Base-by-base conservation (phyloP, 176 grass and related monocot species). In the Oryza australiensis region DNA sequence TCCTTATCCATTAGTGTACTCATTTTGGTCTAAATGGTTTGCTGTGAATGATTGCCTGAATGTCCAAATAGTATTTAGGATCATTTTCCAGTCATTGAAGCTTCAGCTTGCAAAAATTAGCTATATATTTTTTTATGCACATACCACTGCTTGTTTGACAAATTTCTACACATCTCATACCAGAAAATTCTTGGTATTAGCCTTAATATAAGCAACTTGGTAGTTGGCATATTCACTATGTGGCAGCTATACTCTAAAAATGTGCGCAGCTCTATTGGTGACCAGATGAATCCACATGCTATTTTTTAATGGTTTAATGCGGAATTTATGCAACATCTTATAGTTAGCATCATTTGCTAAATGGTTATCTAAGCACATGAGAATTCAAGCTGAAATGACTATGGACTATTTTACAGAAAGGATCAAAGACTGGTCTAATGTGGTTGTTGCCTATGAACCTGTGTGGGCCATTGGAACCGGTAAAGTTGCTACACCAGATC, bases 391-490 rank as follows among this genome's bases (percentile, higher is more conserved):
- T 79, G 18, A 73, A 73, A 29, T 60, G 64, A 75, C 75, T 26
- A 24, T 24, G 91, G 22, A 7, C n/a, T 81, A 29, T 86, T 82
- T 91, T 89, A 11, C 82, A 99, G 97, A 89, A 26, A 88, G 77
- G 62, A 91, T 99, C 77, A 88, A 42, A 0, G 91, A 99, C 76
- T 99, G 97, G 97, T 92, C 66, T 26, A 95, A 92, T 13, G 93
- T 99, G 35, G 97, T 99, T 26, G 3, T 99, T 30, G 97, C 97
- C 33, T 99, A 99, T 9, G 97, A 99, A 42, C 97, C 97, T 77
- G 97, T 99, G 62, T 99, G 97, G 97, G 97, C 97, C 29, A 99
- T 99, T 83, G 97, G 97, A 78, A 99, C 97, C 1, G 97, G 97
- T 26, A 99, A 99, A 80, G 97, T 99, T 77, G 97, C 97, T 30